Evolutionary conservation across 768 basidiomycete genomes (phyloP), one percentile per base, ranked within the genome.

Genomic region (Punctularia strigosozonata): DNA sequence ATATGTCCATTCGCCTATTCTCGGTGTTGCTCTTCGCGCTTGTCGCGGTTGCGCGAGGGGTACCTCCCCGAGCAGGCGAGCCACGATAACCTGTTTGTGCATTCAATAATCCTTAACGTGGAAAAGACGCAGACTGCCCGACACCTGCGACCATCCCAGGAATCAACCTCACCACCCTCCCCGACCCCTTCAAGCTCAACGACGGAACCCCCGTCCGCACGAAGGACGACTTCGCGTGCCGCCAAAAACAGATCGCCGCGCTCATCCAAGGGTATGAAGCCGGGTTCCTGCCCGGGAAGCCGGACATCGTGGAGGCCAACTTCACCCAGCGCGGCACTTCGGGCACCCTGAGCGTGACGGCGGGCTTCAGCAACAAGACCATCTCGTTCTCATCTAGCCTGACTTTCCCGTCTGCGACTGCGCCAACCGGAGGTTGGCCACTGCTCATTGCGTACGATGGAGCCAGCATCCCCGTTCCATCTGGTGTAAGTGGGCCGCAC

Each of bases 171-270:
- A 31, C 37, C 21, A 39, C 30, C 25, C 47, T 49, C 18, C 47
- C 48, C 15, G 38, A 49, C 26, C 48, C 48, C 2, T 49, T 49
- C 46, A 15, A 26, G 12, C 36, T 39, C 40, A 31, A 22, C 37
- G 37, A 44, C 18, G 48, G 48, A 19, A 17, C 25, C 12, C 36
- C 31, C 6, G 43, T 47, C 17, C 22, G 19, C n/a, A 47, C 37
- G 13, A 37, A 23, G 46, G 46, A 30, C 31, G 8, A 28, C 8
- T 28, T 8, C 10, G 26, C 26, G 8, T 28, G 26, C 15, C 26
- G 26, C 15, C 26, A 15, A 8, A 8, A 8, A 8, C 26, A 28
- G 15, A 28, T 28, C 8, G 8, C 26, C 10, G 15, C 10, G 10
- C 15, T 28, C 10, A 28, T 28, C 15, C 26, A 28, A 28, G 26